Evolutionary conservation across 2,329 filamentous ascomycete genomes (phyloP).

Genomic region (Colletotrichum orchidophilum): DNA sequence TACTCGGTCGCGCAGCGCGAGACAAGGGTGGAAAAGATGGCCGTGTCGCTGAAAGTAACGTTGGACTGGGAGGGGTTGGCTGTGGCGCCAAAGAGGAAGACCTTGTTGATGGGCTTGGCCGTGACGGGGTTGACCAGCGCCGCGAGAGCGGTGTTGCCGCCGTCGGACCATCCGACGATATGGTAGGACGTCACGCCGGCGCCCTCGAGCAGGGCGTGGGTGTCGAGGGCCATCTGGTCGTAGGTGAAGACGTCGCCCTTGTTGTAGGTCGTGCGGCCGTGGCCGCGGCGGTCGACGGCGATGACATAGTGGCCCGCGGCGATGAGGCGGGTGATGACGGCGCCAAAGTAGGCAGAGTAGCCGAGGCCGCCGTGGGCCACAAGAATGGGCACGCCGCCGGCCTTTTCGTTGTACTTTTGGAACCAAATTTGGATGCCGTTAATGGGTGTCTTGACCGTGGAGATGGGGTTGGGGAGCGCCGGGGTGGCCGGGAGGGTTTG

Average conservation of each 20-base stretch:
- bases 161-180: slow-evolving; percentile 53
- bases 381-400: slow-evolving; percentile 46
- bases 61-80: slow-evolving; percentile 46
- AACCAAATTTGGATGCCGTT: slow-evolving; percentile 52
- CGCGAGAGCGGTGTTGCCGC: slow-evolving; percentile 48
- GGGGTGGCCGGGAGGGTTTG: slow-evolving; percentile 49
- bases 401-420: slow-evolving; percentile 50
- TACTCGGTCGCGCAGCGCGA: slow-evolving; percentile 48
- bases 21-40: slow-evolving; percentile 40
- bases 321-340: slow-evolving; percentile 47
- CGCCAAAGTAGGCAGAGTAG: slow-evolving; percentile 51
- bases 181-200: slow-evolving; percentile 43
- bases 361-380: slow-evolving; percentile 52
- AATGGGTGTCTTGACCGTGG: slow-evolving; percentile 39
- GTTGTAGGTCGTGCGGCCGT: slow-evolving; percentile 51
- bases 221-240: slow-evolving; percentile 48
- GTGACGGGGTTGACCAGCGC: slow-evolving; percentile 45
- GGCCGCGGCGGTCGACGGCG: slow-evolving; percentile 51
- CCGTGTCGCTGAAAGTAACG: slow-evolving; percentile 42
- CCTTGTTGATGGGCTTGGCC: slow-evolving; percentile 46
- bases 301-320: slow-evolving; percentile 48
- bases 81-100: slow-evolving; percentile 50
- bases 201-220: slow-evolving; percentile 42
- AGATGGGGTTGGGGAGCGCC: slow-evolving; percentile 46
- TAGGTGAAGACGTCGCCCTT: slow-evolving; percentile 48